Conservation (phyloP, 208 protist genomes). For the Crithidia expoeki region DNA sequence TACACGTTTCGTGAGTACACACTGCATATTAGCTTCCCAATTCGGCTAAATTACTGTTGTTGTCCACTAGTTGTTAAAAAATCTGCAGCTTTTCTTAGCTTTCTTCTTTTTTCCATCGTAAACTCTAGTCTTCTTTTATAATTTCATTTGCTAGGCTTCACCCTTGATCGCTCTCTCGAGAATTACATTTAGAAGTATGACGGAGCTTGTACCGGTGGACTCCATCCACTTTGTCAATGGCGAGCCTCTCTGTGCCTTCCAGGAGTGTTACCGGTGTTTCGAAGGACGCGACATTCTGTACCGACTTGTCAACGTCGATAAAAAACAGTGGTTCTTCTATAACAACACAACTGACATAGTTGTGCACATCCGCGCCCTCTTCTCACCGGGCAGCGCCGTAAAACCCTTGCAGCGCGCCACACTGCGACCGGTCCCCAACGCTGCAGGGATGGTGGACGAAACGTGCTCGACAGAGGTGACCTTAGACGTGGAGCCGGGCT, state of each 20-base stretch:
- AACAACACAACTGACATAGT: conserved; percentile 73
- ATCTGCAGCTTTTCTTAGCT: no score
- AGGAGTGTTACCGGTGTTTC: conserved; percentile 72
- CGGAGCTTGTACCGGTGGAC: conserved; percentile 42
- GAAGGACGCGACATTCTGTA: conserved; percentile 67
- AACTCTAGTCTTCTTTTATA: conserved; percentile 15
- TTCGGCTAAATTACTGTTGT: not conserved
- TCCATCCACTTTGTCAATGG: conserved; percentile 39
- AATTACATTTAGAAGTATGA: conserved; percentile 27
- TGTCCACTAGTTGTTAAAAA: no score
- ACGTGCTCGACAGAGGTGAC: conserved; percentile 53
- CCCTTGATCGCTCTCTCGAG: conserved; percentile 1
- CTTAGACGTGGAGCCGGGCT: conserved; percentile 73
- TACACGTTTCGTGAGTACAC: no score
- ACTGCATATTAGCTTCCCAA: not conserved
- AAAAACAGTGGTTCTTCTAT: conserved; percentile 70
- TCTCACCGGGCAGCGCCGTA: conserved; percentile 42
- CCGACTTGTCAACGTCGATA: conserved; percentile 57
- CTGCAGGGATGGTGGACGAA: conserved; percentile 18
- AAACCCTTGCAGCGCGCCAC: conserved; percentile 47
- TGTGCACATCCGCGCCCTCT: conserved; percentile 37
- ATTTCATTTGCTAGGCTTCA: conserved; percentile 11
- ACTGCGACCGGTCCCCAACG: conserved; percentile 16
- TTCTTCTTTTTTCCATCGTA: conserved; percentile 9
- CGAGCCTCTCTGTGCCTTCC: conserved; percentile 40